Evolutionary conservation across 129 eudicot genomes (phyloP).

Genomic region (Pulicaria dysenterica): DNA sequence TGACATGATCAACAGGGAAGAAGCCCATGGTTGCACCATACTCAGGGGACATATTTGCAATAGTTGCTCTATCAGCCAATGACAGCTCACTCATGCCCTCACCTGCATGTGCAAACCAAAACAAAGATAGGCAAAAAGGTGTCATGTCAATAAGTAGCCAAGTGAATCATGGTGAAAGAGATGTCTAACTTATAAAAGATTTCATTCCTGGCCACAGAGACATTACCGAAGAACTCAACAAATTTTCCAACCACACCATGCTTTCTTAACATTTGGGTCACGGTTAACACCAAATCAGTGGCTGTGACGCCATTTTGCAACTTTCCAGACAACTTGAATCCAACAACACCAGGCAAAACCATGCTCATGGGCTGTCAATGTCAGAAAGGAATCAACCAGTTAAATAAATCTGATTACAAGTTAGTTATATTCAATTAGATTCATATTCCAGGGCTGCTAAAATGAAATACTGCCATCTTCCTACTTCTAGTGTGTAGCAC

Average conservation of each 20-base stretch:
- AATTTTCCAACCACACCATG: slow-evolving; percentile 99
- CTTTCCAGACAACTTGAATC: slow-evolving; percentile 85
- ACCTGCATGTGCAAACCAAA: slow-evolving; percentile 41
- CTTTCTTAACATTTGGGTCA: slow-evolving; percentile 96
- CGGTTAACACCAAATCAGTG: slow-evolving; percentile 94
- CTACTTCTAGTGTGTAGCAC: no score
- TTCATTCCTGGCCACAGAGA: not conserved
- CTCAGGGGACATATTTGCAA: slow-evolving; percentile 99
- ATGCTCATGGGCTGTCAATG: slow-evolving; percentile 96
- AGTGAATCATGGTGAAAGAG: not conserved
- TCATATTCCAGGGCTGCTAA: no score
- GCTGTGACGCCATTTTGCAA: slow-evolving; percentile 95
- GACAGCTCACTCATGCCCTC: slow-evolving; percentile 79
- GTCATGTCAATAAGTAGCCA: not conserved
- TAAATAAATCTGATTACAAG: not conserved
- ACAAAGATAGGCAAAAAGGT: not conserved
- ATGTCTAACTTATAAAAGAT: not conserved
- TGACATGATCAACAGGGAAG: slow-evolving; percentile 96
- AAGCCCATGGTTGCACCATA: slow-evolving; percentile 99
- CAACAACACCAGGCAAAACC: slow-evolving; percentile 99
- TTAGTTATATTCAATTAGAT: no score
- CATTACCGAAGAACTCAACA: slow-evolving; percentile 89
- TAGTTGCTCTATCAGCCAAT: slow-evolving; percentile 98
- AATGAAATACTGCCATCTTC: no score
- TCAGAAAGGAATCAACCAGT: not conserved